Evolutionary conservation across 306 rosid genomes (phyloP), one percentile per base, ranked within the genome.

Genomic region (Prunus mongolica): DNA sequence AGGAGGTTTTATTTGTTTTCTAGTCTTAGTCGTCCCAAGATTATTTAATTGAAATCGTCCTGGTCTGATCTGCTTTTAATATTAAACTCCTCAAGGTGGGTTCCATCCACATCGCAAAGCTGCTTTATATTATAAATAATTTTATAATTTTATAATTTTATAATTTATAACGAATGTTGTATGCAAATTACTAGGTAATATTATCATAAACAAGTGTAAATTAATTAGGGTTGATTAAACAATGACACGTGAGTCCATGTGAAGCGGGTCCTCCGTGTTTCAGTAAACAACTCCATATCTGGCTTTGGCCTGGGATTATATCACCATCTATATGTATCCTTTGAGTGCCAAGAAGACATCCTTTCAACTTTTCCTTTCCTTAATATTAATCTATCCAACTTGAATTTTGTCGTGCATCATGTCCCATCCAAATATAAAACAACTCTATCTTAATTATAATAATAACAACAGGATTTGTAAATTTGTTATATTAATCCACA

Each of bases 241-340:
- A 82, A 25, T n/a, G 82, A 64, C 90, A 91, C 63, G 90, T 91
- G 91, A 86, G 80, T 71, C 85, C 91, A 83, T 80, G 89, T 83
- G 91, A 88, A 85, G 82, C 58, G 90, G 91, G 91, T 76, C 86
- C 91, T 87, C 90, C 85, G 30, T 80, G 85, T 75, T 78, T 60
- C 4, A 4, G 14, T 60, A 25, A 7, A 55, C 61, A 55, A 55
- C 24, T 55, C 61, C 25, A 55, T 55, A 3, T 34, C 44, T 34
- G 44, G 44, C 44, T 6, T 38, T 38, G 9, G 44, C 44, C 44
- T 38, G 44, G 44, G 9, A 38, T 38, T 38, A 74, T 58, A 75
- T 41, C 25, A 34, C 27, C 34, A 44, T 32, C 51, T 45, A 63
- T 74, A 72, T 85, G 47, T 72, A 75, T 66, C 76, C 81, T 67